Evolutionary conservation across 495 filamentous ascomycete species (phyloP).

Genomic region (Talaromyces wortmannii): DNA sequence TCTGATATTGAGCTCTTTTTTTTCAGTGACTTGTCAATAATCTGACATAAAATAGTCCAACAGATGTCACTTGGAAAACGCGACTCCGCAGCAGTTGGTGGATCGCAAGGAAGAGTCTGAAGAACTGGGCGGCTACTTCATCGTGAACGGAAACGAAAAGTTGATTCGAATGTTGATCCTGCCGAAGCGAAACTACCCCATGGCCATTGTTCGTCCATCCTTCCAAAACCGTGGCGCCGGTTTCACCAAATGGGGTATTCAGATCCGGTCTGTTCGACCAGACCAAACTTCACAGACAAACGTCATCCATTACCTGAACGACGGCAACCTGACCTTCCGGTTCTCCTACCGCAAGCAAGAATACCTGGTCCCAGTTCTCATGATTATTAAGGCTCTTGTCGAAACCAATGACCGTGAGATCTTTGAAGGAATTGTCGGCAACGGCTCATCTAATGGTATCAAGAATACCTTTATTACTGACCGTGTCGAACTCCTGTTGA

Average conservation of each 20-base stretch:
- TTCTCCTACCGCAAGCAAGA: conserved; percentile 99
- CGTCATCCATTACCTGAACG: conserved; percentile 88
- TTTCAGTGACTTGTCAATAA: background rate
- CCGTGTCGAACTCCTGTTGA: conserved; percentile 82
- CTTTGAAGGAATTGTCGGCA: conserved; percentile 80
- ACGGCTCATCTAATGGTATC: conserved; percentile 62
- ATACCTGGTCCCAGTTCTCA: conserved; percentile 87
- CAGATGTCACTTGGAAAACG: conserved; percentile 80
- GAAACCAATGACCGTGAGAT: conserved; percentile 97
- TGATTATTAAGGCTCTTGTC: conserved; percentile 90
- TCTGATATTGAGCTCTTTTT: background rate
- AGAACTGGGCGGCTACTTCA: conserved; percentile 88
- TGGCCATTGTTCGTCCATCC: conserved; percentile 85
- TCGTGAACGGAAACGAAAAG: conserved; percentile 69
- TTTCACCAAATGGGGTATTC: conserved; percentile 85
- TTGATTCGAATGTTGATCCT: conserved; percentile 88
- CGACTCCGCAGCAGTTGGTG: conserved; percentile 75
- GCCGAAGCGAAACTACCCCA: conserved; percentile 82
- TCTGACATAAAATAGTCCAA: conserved; percentile 51
- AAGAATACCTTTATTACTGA: conserved; percentile 92
- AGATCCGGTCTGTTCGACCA: conserved; percentile 83
- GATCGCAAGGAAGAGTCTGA: conserved; percentile 86
- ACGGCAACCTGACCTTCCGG: conserved; percentile 92
- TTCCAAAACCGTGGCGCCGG: conserved; percentile 77
- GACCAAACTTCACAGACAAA: conserved; percentile 98